phyloP scores from a whole-genome alignment of 164 flowering plant genomes.

The Magnolia sinica region DNA sequence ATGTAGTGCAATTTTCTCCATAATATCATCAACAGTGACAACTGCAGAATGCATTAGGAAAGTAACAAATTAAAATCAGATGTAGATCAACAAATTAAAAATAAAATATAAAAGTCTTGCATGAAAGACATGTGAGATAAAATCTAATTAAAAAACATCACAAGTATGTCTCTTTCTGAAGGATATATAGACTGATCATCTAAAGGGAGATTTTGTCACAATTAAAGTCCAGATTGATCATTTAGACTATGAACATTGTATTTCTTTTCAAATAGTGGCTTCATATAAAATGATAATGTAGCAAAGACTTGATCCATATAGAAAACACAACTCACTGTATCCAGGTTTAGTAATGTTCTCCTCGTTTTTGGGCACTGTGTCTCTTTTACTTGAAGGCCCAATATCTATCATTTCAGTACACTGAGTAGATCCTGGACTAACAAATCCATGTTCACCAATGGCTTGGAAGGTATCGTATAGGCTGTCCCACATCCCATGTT shows the following conservation, averaged over 20 bases:
- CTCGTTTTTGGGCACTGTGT: constrained; percentile 11
- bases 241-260: too few species aligned
- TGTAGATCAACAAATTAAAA: neutral
- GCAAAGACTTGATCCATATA: neutral
- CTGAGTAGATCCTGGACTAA: constrained; percentile 17
- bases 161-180: neutral
- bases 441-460: constrained; percentile 23
- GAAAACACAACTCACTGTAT: constrained; percentile 29
- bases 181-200: neutral
- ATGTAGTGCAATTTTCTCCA: constrained; percentile 37
- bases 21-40: constrained; percentile 54
- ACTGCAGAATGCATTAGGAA: constrained; percentile 31
- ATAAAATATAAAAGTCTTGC: neutral
- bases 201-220: neutral
- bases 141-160: neutral
- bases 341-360: constrained; percentile 17
- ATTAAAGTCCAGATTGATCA: too few species aligned
- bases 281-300: neutral
- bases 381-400: constrained; percentile 36
- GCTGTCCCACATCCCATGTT: constrained; percentile 80
- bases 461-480: constrained; percentile 63
- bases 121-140: neutral
- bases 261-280: neutral
- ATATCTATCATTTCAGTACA: constrained; percentile 45
- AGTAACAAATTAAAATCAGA: constrained; percentile 1